These are phyloP conservation scores for Candida xyloterini DNA, from an alignment of 805 yeast genomes.

Conservation along the genomic window DNA sequence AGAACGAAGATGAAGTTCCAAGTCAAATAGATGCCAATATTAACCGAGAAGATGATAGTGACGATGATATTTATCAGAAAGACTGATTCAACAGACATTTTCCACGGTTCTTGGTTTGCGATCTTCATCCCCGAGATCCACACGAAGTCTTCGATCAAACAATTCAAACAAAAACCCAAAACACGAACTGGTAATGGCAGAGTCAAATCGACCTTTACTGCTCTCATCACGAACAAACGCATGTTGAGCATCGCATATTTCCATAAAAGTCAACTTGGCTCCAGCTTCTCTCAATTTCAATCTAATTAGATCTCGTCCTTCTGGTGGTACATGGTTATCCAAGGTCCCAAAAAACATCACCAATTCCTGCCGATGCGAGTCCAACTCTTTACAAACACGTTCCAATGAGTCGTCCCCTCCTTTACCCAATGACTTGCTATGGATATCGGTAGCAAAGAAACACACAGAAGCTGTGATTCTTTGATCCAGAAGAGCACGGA, in stretches of 20 bases:
- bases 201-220: conserved; percentile 78
- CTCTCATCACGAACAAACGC: conserved; percentile 78
- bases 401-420: conserved; percentile 67
- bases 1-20: conserved; percentile 6
- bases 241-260: conserved; percentile 76
- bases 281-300: conserved; percentile 52
- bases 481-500: conserved; percentile 61
- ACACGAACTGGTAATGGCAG: conserved; percentile 69
- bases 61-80: conserved; percentile 24
- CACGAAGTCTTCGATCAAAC: conserved; percentile 63
- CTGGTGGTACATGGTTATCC: conserved; percentile 78
- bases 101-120: conserved; percentile 50
- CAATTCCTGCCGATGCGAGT: conserved; percentile 49
- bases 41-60: conserved; percentile 20
- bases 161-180: conserved; percentile 66
- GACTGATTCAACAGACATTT: conserved; percentile 54
- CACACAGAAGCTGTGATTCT: conserved; percentile 67
- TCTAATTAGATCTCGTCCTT: conserved; percentile 72
- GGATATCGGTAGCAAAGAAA: conserved; percentile 81
- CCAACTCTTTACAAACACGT: conserved; percentile 48
- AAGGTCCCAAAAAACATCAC: conserved; percentile 72
- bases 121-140: conserved; percentile 64
- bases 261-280: conserved; percentile 68
- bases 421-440: conserved; percentile 60
- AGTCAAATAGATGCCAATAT: conserved; percentile 5